Evolutionary conservation across 2,329 filamentous ascomycete species (phyloP), one percentile per base, ranked within the genome.

Genomic region (Sordariomycetes sp.): DNA sequence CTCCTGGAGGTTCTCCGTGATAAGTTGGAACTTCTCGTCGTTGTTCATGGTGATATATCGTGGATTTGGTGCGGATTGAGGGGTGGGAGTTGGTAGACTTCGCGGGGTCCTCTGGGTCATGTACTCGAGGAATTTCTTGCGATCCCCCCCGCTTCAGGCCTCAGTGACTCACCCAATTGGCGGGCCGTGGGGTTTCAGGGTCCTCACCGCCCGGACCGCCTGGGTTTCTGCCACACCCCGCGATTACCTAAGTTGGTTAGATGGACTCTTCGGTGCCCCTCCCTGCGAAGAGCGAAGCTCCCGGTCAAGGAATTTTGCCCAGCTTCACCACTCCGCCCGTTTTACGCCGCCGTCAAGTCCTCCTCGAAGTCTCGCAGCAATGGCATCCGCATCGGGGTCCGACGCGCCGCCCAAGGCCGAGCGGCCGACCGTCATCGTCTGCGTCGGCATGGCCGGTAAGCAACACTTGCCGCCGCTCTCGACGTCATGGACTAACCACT

Each of bases 391-490:
- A 24, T 57, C 55, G 10, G 24, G 25, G 25, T 28, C 46, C 6
- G 48, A n/a, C 10, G 48, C 34, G 28, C 55, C 18, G 20, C n/a
- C 55, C 34, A 53, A 50, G 46, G 46, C 57, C n/a, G 57, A 62
- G 6, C 61, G 61, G 16, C 89, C 90, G 48, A 86, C 90, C 53
- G 83, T 89, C 61, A 86, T 99, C 60, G 91, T 97, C 66, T 97
- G 92, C 72, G 86, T 99, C 54, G 94, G 94, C 78, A 97, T 97
- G 93, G 94, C 94, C 67, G 93, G 86, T 87, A 74, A 67, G 76
- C 64, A 58, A n/a, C 43, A 40, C 37, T 60, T 34, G 57, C 55
- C 34, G 32, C 6, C 40, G 22, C 12, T 25, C 34, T 43, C 22
- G 11, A 20, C 14, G 37, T 14, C 53, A 53, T 25, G 32, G 52